Base-by-base conservation (phyloP, 2,329 filamentous ascomycete species). In the Rutstroemia sydowiana region DNA sequence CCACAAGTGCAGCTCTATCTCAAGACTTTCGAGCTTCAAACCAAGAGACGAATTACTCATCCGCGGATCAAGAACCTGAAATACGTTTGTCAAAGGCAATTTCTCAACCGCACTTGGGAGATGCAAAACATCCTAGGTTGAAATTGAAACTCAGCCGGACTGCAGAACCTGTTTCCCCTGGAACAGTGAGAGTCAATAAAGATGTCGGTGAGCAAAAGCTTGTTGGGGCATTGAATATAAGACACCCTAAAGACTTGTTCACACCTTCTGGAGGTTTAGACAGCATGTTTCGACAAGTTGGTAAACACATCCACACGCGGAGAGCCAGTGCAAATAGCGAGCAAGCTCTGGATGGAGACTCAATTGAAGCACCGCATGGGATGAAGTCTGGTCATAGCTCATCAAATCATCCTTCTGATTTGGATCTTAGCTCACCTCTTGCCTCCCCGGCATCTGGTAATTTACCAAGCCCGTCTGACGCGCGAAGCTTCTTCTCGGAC, bases 401-500 rank as follows among this genome's bases (percentile, higher is more conserved):
- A 31, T 30, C 21, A 16, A 52, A 26, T 45, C 45, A 46, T 16
- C 48, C 59, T 23, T 50, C 54, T 8, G 48, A 28, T n/a, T 44
- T 45, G 36, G 42, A 54, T 45, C 36, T 48, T 44, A 20, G 36
- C 44, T 31, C 21, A 16, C 41, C 44, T 31, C 47, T 32, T 21
- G 44, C 46, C 40, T 54, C 48, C 30, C 36, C 51, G 48, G 45
- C 47, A 48, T 45, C 55, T 37, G 28, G 45, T n/a, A 55, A 56
- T 43, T 56, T 58, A 40, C 32, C 58, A 23, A 59, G 55, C 37
- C 51, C 57, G 10, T 37, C 55, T 8, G 66, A 65, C 53, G 63
- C 58, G 21, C 60, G 55, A 43, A 70, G 68, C 49, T 68, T 67
- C 43, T 69, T 70, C 45, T 70, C 68, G 2, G 66, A 69, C 52